Evolutionary conservation across 2,329 filamentous ascomycete genomes (phyloP).

Genomic region (Thielaviopsis cerberus): DNA sequence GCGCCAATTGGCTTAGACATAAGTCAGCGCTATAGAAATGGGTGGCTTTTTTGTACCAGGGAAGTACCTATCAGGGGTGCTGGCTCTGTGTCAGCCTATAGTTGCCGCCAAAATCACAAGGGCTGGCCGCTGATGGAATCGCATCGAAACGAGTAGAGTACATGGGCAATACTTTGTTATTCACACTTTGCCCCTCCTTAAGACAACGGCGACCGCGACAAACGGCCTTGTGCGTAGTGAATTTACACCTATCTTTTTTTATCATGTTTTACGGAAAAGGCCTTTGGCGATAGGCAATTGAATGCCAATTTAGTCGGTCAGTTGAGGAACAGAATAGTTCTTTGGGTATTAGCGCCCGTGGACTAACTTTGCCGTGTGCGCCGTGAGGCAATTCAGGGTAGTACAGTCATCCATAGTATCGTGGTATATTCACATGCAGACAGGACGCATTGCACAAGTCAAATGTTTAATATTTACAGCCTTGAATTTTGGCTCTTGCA

Average conservation of each 20-base stretch:
- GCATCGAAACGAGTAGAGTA: neutral
- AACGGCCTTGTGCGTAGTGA: neutral
- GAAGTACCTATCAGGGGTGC: neutral
- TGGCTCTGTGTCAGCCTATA: neutral
- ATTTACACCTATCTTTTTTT: neutral
- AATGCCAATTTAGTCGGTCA: neutral
- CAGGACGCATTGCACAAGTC: no score
- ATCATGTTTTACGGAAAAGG: neutral
- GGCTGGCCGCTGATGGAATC: constrained; percentile 3
- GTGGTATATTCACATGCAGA: no score
- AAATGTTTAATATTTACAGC: no score
- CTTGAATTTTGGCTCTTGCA: no score
- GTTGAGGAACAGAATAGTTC: neutral
- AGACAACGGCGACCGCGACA: constrained; percentile 5
- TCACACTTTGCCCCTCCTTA: neutral
- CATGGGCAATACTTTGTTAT: constrained; percentile 2
- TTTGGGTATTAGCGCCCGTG: neutral
- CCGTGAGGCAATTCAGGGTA: neutral
- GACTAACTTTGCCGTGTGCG: neutral
- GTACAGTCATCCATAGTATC: neutral
- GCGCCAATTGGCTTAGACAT: neutral
- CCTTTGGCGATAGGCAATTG: neutral
- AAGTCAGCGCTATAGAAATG: neutral
- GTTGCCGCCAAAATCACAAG: neutral
- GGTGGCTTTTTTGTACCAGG: neutral